These are phyloP conservation scores for Xylaria polymorpha DNA, from an alignment of 2,329 filamentous ascomycete genomes.

Conservation along the genomic window DNA sequence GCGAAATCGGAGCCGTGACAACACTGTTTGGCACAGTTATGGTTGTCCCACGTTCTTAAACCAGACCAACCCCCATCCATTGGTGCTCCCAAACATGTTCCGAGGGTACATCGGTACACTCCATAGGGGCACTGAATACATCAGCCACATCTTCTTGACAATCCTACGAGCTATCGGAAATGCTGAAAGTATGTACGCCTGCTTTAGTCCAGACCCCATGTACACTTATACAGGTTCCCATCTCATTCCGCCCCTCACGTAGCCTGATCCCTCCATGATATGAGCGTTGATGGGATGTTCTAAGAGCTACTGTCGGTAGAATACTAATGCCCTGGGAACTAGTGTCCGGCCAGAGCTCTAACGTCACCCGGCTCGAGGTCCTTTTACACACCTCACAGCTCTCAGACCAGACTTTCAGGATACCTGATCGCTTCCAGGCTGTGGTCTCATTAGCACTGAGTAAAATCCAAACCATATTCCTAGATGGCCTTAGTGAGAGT, in stretches of 20 bases:
- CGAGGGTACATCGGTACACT: not conserved
- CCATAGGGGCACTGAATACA: conserved; percentile 25
- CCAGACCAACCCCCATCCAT: not conserved
- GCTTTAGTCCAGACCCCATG: too few relatives aligned
- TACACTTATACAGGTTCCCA: conserved; percentile 31
- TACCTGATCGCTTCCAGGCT: conserved; percentile 55
- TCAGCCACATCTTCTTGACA: conserved; percentile 53
- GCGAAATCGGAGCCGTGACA: conserved; percentile 61
- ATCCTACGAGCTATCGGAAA: conserved; percentile 58
- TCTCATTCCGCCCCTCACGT: conserved; percentile 28
- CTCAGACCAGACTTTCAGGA: conserved; percentile 58
- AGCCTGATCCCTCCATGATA: not conserved
- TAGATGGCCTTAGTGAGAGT: conserved; percentile 48
- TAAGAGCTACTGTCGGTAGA: not conserved
- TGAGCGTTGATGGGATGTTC: not conserved
- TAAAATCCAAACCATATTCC: conserved; percentile 59
- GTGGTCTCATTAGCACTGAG: conserved; percentile 56
- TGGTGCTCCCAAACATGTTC: not conserved
- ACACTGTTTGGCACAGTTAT: conserved; percentile 65
- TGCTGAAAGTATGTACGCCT: conserved; percentile 42
- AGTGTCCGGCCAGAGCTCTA: conserved; percentile 25
- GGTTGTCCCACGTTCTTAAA: conserved; percentile 51
- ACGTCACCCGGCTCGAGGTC: conserved; percentile 60
- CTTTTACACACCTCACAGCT: conserved; percentile 55
- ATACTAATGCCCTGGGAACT: conserved; percentile 14